Conservation (phyloP, 169 alveolate genomes). For the Cryptosporidium canis region DNA sequence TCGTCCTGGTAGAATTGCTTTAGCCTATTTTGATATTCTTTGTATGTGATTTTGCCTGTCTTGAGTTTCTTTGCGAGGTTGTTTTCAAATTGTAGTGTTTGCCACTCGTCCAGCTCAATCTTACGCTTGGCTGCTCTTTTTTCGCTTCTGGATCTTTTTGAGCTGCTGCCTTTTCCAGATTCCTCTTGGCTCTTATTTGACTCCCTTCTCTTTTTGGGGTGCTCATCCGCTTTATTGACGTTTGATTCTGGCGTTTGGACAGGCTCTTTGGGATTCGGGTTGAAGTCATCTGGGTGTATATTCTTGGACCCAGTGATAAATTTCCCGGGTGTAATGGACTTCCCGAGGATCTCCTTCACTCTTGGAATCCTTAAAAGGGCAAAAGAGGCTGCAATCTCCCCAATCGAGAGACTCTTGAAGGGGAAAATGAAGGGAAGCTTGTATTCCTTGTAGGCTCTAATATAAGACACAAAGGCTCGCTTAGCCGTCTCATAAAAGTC, state of each 20-base stretch:
- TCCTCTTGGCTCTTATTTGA: conserved; percentile 70
- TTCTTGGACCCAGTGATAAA: conserved; percentile 77
- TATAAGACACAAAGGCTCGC: conserved; percentile 90
- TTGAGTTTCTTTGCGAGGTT: conserved; percentile 86
- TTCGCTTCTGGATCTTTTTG: conserved; percentile 78
- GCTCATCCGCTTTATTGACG: conserved; percentile 58
- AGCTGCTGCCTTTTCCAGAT: conserved; percentile 25
- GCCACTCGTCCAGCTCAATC: conserved; percentile 79
- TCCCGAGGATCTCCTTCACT: conserved; percentile 91
- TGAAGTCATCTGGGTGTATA: conserved; percentile 74
- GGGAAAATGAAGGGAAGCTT: conserved; percentile 86
- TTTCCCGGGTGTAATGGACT: conserved; percentile 77
- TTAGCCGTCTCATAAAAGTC: conserved; percentile 88
- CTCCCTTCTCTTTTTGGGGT: conserved; percentile 74
- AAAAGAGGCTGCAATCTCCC: conserved; percentile 89
- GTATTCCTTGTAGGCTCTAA: conserved; percentile 92
- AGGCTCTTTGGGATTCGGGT: conserved; percentile 74
- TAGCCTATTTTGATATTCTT: conserved; percentile 28
- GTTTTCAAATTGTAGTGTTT: conserved; percentile 85
- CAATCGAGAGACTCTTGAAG: conserved; percentile 86
- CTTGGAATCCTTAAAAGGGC: conserved; percentile 90
- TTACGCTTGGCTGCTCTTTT: conserved; percentile 80
- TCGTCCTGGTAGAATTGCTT: neutral
- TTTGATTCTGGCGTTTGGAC: conserved; percentile 77
- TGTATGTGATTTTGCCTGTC: conserved; percentile 82